A percentile compares a stretch with the other conserved stretches of the same genome.
phyloP scores from a whole-genome alignment of 164 flowering plant genomes.

The Kingdonia uniflora region DNA sequence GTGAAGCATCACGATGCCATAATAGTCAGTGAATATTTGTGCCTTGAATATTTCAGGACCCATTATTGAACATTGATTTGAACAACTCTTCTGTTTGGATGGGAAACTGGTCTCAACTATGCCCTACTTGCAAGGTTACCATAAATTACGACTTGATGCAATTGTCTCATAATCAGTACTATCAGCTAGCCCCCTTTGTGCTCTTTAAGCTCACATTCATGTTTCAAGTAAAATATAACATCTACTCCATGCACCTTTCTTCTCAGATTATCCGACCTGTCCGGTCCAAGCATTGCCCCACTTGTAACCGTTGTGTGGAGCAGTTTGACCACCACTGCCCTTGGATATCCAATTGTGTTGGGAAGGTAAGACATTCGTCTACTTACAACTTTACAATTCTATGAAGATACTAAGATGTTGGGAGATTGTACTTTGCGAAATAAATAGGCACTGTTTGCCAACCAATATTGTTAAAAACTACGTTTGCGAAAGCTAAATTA shows the following conservation, averaged over 20 bases:
- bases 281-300: conserved; percentile 92
- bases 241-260: not conserved
- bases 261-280: conserved; percentile 85
- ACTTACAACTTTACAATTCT: too few relatives aligned
- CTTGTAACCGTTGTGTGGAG: conserved; percentile 82
- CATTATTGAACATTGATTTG: conserved; percentile 55
- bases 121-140: conserved; percentile 96
- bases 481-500: too few relatives aligned
- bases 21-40: not conserved
- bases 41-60: conserved; percentile 48
- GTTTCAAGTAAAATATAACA: not conserved
- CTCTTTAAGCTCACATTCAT: conserved; percentile 2
- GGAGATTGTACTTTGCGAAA: too few relatives aligned
- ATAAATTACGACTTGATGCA: too few relatives aligned
- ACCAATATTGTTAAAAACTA: too few relatives aligned
- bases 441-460: too few relatives aligned
- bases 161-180: too few relatives aligned
- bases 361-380: conserved; percentile 58
- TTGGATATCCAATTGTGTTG: conserved; percentile 97
- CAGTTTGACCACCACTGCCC: conserved; percentile 99
- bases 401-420: too few relatives aligned
- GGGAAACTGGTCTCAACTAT: conserved; percentile 96
- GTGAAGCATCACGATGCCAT: too few relatives aligned
- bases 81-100: conserved; percentile 52
- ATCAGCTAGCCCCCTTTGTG: not conserved